Base-by-base conservation (phyloP, 306 rosid species). In the Vigna angularis region DNA sequence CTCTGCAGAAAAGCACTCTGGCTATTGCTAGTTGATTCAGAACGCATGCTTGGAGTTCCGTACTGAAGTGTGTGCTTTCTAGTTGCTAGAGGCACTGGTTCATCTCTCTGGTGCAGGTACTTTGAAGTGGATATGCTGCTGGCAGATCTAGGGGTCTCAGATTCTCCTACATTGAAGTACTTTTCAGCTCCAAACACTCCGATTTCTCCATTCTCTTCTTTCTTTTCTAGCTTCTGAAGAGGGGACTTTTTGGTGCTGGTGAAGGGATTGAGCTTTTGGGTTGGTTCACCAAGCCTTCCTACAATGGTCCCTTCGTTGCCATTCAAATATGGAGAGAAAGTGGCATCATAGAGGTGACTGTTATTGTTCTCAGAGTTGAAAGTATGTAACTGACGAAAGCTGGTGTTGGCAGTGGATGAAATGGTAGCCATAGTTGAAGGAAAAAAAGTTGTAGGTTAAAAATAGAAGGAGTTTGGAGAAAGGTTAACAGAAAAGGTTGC, bases 171-270 rank as follows among this genome's bases (percentile, higher is more conserved):
- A 68, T 86, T 88, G 93, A 95, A 95, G 91, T 95, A 95, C 66
- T 91, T 95, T 56, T 91, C 98, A 48, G 98, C 98, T 20, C 89
- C 87, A 66, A 95, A 95, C 0, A 95, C 96, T 81, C 96, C 98
- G 28, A 95, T 95, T 79, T 95, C 93, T 70, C 83, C 97, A 53
- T 74, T 89, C 1, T 88, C 85, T 68, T 86, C 91, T 77, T 84
- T 85, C 34, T 79, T 86, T 38, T 72, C 70, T 48, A 70, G 80
- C 75, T 34, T 20, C 4, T 74, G 79, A 15, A 28, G 59, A 45
- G 56, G 56, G 22, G 73, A 67, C 40, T 45, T 66, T 38, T 4
- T 65, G 17, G 15, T 59, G 45, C 47, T 38, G 64, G n/a, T 76
- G 26, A 74, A 17, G 30, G 82, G 76, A 17, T 6, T 50, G 1